Conservation (phyloP, 768 basidiomycete species). For the Mycena vitilis region DNA sequence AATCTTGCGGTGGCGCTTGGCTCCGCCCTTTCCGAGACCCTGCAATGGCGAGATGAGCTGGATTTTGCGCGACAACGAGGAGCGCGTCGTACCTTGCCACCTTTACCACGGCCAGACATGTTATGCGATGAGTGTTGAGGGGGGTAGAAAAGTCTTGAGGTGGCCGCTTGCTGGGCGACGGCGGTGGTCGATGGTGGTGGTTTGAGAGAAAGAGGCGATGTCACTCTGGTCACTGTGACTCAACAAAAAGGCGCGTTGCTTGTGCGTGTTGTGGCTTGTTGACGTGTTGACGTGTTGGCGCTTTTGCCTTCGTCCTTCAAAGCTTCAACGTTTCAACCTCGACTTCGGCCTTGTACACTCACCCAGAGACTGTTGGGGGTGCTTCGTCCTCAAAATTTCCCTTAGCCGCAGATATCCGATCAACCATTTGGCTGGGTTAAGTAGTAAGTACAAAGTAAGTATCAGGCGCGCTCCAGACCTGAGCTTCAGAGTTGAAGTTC, state of each 20-base stretch:
- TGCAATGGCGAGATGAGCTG: not conserved
- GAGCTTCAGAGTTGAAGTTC: no score
- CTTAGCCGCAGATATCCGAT: no score
- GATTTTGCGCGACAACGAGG: not conserved
- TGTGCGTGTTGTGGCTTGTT: not conserved
- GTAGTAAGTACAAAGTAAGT: no score
- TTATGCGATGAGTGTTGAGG: constrained; percentile 36
- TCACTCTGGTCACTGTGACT: constrained; percentile 11
- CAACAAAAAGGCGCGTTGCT: constrained; percentile 12
- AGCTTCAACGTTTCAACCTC: no score
- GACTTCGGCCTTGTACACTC: no score
- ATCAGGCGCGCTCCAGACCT: no score
- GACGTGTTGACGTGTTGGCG: not conserved
- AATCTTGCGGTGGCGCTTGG: not conserved
- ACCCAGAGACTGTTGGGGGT: no score
- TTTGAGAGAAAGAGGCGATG: constrained; percentile 10
- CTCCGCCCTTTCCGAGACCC: not conserved
- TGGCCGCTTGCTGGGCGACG: constrained; percentile 4
- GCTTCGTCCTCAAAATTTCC: no score
- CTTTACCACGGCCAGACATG: constrained; percentile 98
- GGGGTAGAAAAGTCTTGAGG: constrained; percentile 22
- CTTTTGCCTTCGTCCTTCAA: no score
- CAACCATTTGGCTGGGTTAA: no score
- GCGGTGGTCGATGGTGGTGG: constrained; percentile 5
- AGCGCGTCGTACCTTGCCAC: constrained; percentile 74